Evolutionary conservation across 768 basidiomycete species (phyloP).

Genomic region (Panaeolus cyanescens): DNA sequence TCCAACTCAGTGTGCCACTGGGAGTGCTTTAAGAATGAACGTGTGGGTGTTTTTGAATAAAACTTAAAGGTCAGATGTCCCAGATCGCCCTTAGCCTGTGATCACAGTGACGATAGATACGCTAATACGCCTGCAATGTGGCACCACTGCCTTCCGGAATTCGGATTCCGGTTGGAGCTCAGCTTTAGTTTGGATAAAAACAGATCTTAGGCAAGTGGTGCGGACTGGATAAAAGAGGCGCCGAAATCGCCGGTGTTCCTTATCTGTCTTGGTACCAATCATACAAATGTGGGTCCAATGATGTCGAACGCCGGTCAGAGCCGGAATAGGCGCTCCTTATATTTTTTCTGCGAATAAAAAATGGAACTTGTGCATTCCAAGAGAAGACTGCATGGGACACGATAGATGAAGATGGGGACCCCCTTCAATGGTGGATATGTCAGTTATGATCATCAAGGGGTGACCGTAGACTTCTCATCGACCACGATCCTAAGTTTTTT

Average conservation of each 20-base stretch:
- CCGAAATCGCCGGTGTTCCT: background rate
- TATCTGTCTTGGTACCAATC: background rate
- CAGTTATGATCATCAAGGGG: too few species aligned
- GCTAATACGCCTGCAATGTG: background rate
- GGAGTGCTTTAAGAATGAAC: background rate
- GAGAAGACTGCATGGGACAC: too few species aligned
- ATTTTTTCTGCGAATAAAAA: background rate
- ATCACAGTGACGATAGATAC: background rate
- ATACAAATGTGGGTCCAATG: slow-evolving; percentile 2
- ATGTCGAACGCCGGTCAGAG: background rate
- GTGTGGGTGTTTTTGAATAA: background rate
- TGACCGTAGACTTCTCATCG: background rate
- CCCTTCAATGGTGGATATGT: background rate
- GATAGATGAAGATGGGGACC: background rate
- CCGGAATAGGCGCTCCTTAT: slow-evolving; percentile 1
- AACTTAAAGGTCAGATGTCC: background rate
- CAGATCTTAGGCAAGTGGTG: background rate
- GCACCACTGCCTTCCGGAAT: background rate
- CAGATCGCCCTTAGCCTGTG: background rate
- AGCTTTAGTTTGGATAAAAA: background rate
- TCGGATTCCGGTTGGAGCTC: background rate
- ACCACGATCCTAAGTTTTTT: background rate
- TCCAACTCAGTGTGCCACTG: background rate
- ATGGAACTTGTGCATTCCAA: background rate
- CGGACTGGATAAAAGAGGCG: background rate